Evolutionary conservation across 129 eudicot genomes (phyloP), one percentile per base, ranked within the genome.

Genomic region (Ambrosia artemisiifolia): DNA sequence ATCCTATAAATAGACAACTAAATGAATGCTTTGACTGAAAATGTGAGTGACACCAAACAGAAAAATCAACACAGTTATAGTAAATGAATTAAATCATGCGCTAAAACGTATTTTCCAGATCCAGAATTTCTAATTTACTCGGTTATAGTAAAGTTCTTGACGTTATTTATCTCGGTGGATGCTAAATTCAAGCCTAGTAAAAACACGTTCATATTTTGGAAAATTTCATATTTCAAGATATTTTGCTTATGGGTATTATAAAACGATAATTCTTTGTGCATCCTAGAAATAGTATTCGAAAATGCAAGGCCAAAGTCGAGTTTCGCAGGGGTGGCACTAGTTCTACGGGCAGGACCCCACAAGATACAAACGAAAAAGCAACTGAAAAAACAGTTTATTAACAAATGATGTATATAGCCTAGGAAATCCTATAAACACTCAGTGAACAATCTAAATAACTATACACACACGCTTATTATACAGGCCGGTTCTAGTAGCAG

Each of bases 391-490:
- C 9, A 47, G 24, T 3, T 7, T 49, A 49, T 69, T 73, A 73
- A 62, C 19, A 47, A 34, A 47, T 42, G 30, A 11, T 13, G 48
- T 16, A 16, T 42, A 66, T 40, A 30, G 62, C 43, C 36, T 2
- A 7, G 8, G 51, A 35, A 16, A 16, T 16, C 46, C 53, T 48
- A 8, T 72, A 8, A 36, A 50, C 50, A 69, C 74, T 73, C 36
- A 17, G 50, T 16, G 56, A 67, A 46, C 69, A 67, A 32, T 44
- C 67, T 76, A 67, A 30, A 75, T 64, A 75, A 24, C 67, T 42
- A 66, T 44, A 54, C 35, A 75, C 64, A 62, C 36, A 67, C 42
- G 44, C 6, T n/a, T 20, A 75, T n/a, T 20, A 75, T 28, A 66
- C 42, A 17, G 30, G 60, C 55, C 38, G 16, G 55, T 56, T 67